Percentiles rank a stretch among this genome's conserved stretches.
Conservation (phyloP, 73 alveolate genomes). For the Symbiodinium pilosum region DNA sequence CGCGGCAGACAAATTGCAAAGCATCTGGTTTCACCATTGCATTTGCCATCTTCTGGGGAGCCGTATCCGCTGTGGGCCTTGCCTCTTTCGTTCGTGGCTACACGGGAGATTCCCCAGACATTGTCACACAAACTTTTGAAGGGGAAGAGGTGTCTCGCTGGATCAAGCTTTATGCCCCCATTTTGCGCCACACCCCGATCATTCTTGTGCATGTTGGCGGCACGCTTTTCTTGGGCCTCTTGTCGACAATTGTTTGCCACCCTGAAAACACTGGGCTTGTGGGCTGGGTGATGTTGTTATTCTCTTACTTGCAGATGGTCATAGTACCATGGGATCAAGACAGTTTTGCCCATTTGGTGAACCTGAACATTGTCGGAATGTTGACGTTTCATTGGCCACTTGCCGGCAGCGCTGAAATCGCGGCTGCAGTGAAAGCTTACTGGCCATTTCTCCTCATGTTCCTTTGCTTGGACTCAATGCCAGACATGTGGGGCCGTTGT, state of each 20-base stretch:
- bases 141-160: constrained; percentile 42
- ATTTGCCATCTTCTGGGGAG: constrained; percentile 30
- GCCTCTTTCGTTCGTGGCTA: constrained; percentile 76
- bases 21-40: background rate
- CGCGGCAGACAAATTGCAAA: background rate
- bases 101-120: constrained; percentile 73
- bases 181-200: constrained; percentile 74
- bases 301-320: constrained; percentile 58
- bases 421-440: constrained; percentile 22
- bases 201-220: constrained; percentile 67
- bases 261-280: constrained; percentile 41
- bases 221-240: constrained; percentile 50
- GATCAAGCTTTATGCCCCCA: constrained; percentile 87
- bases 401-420: constrained; percentile 35
- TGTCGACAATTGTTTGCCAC: constrained; percentile 55
- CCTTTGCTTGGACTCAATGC: constrained; percentile 83
- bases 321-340: constrained; percentile 80
- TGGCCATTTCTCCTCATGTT: constrained; percentile 85
- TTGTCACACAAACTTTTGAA: constrained; percentile 41
- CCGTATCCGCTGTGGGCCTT: constrained; percentile 5
- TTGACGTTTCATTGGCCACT: constrained; percentile 66
- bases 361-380: constrained; percentile 70
- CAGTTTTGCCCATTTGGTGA: constrained; percentile 60
- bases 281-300: constrained; percentile 84
- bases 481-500: constrained; percentile 95